These are phyloP conservation scores for Hyphopichia pseudoburtonii DNA, from an alignment of 1,139 yeast genomes.

Conservation along the genomic window DNA sequence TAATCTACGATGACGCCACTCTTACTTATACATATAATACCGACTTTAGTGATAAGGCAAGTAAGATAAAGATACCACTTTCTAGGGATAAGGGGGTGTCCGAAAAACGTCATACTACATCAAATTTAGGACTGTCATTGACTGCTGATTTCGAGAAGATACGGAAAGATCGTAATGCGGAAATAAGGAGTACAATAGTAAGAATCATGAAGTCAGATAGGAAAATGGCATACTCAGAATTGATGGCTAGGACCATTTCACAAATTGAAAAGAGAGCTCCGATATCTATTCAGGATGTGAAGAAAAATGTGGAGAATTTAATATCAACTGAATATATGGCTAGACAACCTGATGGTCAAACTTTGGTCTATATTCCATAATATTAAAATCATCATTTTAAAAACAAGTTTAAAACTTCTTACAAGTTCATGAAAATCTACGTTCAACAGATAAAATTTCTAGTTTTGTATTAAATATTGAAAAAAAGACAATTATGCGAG, in stretches of 20 bases:
- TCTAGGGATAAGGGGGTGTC: constrained; percentile 23
- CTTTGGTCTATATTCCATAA: constrained; percentile 34
- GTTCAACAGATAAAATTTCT: too few species aligned
- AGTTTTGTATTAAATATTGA: too few species aligned
- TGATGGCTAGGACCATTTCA: constrained; percentile 25
- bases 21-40: constrained; percentile 21
- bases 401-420: too few species aligned
- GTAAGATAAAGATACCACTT: constrained; percentile 33
- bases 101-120: neutral
- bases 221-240: constrained; percentile 19
- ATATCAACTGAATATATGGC: constrained; percentile 32
- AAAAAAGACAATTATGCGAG: too few species aligned
- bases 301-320: constrained; percentile 32
- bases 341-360: constrained; percentile 23
- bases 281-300: constrained; percentile 29
- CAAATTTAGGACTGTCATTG: neutral
- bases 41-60: constrained; percentile 28
- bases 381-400: too few species aligned
- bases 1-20: constrained; percentile 12
- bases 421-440: too few species aligned
- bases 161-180: constrained; percentile 26
- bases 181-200: constrained; percentile 28
- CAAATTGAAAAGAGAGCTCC: constrained; percentile 25
- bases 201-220: constrained; percentile 33
- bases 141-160: constrained; percentile 7